Evolutionary conservation across 2,329 filamentous ascomycete genomes (phyloP), one percentile per base, ranked within the genome.

Genomic region (Xylaria multiplex): DNA sequence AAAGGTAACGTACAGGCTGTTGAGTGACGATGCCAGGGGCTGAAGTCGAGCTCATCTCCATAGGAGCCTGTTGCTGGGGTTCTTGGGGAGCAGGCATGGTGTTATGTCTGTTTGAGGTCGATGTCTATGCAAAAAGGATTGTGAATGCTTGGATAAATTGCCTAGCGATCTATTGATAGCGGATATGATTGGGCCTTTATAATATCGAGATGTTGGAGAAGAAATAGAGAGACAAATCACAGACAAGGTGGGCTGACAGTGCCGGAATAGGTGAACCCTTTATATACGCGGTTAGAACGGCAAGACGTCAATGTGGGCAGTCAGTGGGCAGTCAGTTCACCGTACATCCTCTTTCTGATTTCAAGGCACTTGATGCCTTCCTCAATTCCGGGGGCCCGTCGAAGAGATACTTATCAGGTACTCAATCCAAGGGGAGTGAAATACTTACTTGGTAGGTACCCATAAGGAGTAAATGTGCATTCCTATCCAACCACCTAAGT

Each of bases 21-120:
- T 82, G 78, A 63, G 74, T 74, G 73, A 82, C 75, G 59, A 82
- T 74, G 37, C 79, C 76, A 64, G 75, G 70, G 50, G 52, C 46
- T 0, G 76, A 75, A 57, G 19, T 37, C 11, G 74, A 63, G 62
- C 72, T 68, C 70, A 77, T 75, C 70, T 79, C 78, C 81, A 82
- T 82, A 69, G 81, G 78, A 70, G 78, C 79, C 75, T 82, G 81
- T 73, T 81, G 80, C 65, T 76, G 76, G 67, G 79, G 81, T 68
- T 80, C 80, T 74, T 78, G 77, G 58, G 78, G 69, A 65, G 76
- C 72, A 73, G 80, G 78, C 81, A 82, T 80, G 75, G 37, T 61
- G 46, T n/a, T 62, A 65, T 59, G n/a, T 43, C 49, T 46, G 49
- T 40, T 19, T 27, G 49, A 35, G 52, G 46, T 57, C 11, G 30